Conservation (phyloP, 2,329 filamentous ascomycete species). For the Pezicula rhizophila region DNA sequence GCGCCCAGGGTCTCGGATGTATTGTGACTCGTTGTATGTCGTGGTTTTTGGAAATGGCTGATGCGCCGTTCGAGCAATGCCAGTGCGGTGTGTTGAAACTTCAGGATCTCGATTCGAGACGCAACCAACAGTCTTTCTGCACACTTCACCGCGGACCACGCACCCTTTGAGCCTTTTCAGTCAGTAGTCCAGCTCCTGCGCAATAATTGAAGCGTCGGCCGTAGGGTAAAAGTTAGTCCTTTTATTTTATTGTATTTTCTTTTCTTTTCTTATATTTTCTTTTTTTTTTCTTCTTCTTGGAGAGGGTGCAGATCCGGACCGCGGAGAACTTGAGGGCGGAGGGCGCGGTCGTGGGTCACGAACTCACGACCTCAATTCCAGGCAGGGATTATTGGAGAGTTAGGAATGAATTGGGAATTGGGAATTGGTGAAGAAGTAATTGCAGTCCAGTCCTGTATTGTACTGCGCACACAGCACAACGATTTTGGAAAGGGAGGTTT, state of each 20-base stretch:
- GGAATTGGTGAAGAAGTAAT: background rate
- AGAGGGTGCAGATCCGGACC: too few species aligned
- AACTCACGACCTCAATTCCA: too few species aligned
- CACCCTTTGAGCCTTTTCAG: background rate
- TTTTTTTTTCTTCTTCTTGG: too few species aligned
- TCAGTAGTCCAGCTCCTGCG: background rate
- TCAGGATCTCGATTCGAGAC: constrained; percentile 1
- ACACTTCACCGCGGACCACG: background rate
- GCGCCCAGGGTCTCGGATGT: constrained; percentile 22
- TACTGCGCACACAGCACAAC: too few species aligned
- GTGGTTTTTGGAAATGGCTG: background rate
- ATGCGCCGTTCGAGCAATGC: background rate
- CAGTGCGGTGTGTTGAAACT: constrained; percentile 1
- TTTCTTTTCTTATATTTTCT: too few species aligned
- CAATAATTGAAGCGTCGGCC: background rate
- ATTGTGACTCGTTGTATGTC: constrained; percentile 2
- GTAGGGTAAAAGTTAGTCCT: background rate
- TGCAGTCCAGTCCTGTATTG: too few species aligned
- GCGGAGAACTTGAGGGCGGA: too few species aligned
- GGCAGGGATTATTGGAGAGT: background rate
- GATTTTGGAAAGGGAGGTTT: too few species aligned
- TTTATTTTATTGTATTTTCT: too few species aligned
- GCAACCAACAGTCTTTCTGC: background rate
- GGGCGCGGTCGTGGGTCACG: too few species aligned
- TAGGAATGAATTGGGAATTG: background rate